Percentiles rank a stretch among this genome's conserved stretches.
These are phyloP conservation scores for Samsoniella hepiali DNA, from an alignment of 2,329 filamentous ascomycete species.

Conservation along the genomic window DNA sequence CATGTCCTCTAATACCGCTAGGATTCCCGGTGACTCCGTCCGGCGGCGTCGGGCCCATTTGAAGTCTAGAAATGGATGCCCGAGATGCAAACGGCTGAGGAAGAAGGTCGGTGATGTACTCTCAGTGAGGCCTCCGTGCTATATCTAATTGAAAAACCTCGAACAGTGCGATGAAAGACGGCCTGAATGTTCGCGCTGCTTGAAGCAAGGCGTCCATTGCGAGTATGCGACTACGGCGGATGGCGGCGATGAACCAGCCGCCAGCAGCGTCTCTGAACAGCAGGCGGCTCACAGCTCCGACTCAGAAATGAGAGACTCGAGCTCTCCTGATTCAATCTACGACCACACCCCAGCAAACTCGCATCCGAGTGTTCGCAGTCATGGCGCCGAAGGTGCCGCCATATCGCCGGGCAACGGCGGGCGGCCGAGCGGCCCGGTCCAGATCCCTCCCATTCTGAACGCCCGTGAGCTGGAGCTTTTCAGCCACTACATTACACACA, in stretches of 20 bases:
- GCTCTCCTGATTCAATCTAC: neutral
- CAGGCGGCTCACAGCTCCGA: neutral
- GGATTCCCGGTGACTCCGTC: neutral
- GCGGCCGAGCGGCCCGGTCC: neutral
- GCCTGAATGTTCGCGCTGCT: conserved; percentile 34
- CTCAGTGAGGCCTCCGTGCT: no score
- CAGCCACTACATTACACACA: conserved; percentile 41
- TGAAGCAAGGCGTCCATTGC: conserved; percentile 29
- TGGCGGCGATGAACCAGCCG: conserved; percentile 12
- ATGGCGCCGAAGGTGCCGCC: neutral
- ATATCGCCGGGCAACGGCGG: neutral
- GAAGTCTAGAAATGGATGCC: conserved; percentile 14
- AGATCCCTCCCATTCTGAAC: neutral
- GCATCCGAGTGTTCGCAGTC: neutral
- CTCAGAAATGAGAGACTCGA: neutral
- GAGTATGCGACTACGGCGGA: conserved; percentile 26
- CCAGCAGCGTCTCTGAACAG: neutral
- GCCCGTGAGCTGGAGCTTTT: conserved; percentile 36
- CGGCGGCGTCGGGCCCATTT: conserved; percentile 15
- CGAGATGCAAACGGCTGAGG: conserved; percentile 8
- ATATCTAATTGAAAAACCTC: neutral
- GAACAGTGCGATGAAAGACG: conserved; percentile 34
- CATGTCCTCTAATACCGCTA: conserved; percentile 3
- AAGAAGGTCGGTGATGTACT: conserved; percentile 4
- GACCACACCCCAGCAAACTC: neutral